Percentiles rank a stretch among this genome's conserved stretches.
These are phyloP conservation scores for Ramaria sp. DNA, from an alignment of 768 basidiomycete genomes.

Conservation along the genomic window DNA sequence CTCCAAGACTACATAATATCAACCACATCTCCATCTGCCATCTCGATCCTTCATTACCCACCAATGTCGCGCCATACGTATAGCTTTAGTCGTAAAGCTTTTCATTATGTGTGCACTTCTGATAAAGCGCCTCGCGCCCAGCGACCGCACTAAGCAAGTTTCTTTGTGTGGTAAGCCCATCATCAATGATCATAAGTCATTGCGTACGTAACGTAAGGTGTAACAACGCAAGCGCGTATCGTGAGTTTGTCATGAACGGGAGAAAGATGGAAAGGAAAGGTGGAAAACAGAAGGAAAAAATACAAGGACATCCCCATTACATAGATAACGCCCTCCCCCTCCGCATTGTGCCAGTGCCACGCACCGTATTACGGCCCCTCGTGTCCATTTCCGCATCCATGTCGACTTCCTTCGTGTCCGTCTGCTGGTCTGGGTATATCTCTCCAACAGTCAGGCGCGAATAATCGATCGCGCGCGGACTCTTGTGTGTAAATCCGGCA, in stretches of 20 bases:
- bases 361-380: conserved; percentile 55
- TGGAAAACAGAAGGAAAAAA: not conserved
- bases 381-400: conserved; percentile 31
- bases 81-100: no score
- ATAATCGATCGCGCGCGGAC: conserved; percentile 70
- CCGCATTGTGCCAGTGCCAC: conserved; percentile 35
- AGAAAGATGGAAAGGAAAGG: not conserved
- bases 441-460: conserved; percentile 56
- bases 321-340: conserved; percentile 78
- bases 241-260: not conserved
- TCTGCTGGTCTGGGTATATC: conserved; percentile 41
- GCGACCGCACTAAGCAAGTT: no score
- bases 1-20: no score
- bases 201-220: no score
- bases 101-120: no score
- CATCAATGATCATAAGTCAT: no score
- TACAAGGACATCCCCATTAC: conserved; percentile 27
- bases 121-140: no score
- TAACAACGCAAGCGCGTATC: no score
- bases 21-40: no score
- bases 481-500: conserved; percentile 86
- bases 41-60: no score
- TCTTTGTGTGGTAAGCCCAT: no score
- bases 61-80: no score
- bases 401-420: conserved; percentile 52